These are phyloP conservation scores for Rhodocollybia butyracea DNA, from an alignment of 768 basidiomycete species.

Conservation along the genomic window DNA sequence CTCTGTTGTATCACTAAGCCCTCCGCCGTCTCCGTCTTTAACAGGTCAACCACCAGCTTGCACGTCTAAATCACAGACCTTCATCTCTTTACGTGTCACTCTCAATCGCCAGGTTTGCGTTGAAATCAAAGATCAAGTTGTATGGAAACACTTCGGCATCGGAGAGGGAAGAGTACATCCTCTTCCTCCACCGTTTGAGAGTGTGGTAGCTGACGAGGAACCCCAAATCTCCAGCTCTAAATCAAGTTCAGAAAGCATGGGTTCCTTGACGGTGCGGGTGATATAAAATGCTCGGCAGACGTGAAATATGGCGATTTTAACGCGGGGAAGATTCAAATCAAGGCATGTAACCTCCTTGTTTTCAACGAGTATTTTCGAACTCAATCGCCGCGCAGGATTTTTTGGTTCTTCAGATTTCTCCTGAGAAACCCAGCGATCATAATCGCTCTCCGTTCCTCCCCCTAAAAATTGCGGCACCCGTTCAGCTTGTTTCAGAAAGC, in stretches of 20 bases:
- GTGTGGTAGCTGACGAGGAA: background rate
- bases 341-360: background rate
- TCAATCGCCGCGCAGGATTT: background rate
- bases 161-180: background rate
- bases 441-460: background rate
- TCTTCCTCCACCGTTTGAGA: background rate
- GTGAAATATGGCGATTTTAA: background rate
- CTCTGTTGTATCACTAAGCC: background rate
- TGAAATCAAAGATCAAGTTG: background rate
- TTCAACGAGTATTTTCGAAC: too few species aligned
- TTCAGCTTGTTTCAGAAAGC: background rate
- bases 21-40: background rate
- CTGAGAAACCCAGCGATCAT: background rate
- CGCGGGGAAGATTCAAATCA: background rate
- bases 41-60: background rate
- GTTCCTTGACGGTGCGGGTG: background rate
- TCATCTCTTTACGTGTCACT: background rate
- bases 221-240: background rate
- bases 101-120: slow-evolving; percentile 1
- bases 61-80: background rate
- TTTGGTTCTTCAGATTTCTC: background rate
- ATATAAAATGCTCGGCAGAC: background rate
- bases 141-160: background rate
- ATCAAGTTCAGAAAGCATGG: background rate
- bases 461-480: background rate